Percentiles rank a stretch among this genome's conserved stretches.
Conservation (phyloP, 2,329 filamentous ascomycete genomes). For the Penicillium sp. region DNA sequence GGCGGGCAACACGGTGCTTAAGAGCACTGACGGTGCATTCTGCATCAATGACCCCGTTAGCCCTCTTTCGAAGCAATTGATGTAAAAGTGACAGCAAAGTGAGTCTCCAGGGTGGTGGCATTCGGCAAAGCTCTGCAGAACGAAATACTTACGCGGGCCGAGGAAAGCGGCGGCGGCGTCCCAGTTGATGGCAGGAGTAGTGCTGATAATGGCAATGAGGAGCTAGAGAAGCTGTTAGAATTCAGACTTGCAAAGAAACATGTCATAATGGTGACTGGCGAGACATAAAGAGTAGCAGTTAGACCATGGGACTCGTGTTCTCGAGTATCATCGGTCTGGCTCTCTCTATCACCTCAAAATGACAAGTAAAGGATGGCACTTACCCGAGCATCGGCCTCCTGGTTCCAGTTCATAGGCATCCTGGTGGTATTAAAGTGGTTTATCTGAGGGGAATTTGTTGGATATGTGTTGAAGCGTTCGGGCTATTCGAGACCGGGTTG, state of each 20-base stretch:
- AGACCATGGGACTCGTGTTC: background rate
- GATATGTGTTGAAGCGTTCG: background rate
- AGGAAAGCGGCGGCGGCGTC: background rate
- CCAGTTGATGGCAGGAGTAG: background rate
- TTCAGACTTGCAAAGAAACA: background rate
- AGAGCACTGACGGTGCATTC: conserved; percentile 27
- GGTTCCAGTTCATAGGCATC: conserved; percentile 35
- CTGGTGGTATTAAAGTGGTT: conserved; percentile 4
- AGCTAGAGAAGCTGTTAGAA: background rate
- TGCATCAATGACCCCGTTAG: conserved; percentile 1
- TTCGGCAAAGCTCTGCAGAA: background rate
- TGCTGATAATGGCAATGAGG: background rate
- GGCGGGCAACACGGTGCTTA: conserved; percentile 26
- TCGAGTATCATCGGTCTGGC: background rate
- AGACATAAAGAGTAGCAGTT: background rate
- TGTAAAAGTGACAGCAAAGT: background rate
- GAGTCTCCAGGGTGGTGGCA: no score
- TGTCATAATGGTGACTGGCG: background rate
- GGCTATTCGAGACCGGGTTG: background rate
- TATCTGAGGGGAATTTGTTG: background rate
- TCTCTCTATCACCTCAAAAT: background rate
- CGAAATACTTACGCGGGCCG: background rate
- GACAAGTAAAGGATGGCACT: background rate
- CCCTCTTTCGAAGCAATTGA: no score
- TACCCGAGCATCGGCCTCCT: conserved; percentile 33